Conservation (phyloP, 768 basidiomycete species). For the Lactifluus hygrophoroides region DNA sequence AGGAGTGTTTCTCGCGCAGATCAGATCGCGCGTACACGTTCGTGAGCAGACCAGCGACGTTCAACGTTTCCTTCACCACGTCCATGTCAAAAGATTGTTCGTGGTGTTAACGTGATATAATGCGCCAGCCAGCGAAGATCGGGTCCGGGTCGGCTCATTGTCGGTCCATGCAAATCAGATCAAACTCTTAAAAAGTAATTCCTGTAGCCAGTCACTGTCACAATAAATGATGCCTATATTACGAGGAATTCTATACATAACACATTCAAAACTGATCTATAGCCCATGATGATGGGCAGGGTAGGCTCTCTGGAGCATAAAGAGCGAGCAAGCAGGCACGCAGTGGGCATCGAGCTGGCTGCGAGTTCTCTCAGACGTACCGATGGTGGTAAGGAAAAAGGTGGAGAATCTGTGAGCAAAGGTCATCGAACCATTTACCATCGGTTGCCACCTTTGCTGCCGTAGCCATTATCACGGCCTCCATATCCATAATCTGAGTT, state of each 20-base stretch:
- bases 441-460: slow-evolving; percentile 25
- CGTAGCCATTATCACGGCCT: slow-evolving; percentile 36
- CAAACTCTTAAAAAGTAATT: no score
- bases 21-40: slow-evolving; percentile 24
- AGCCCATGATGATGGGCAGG: slow-evolving; percentile 3
- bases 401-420: neutral
- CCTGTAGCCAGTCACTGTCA: neutral
- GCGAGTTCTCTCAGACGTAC: neutral
- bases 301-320: neutral
- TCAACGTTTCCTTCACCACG: slow-evolving; percentile 22
- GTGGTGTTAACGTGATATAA: no score
- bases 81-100: neutral
- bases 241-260: slow-evolving; percentile 11
- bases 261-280: slow-evolving; percentile 12
- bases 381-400: neutral
- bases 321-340: neutral
- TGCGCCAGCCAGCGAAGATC: no score
- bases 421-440: slow-evolving; percentile 23
- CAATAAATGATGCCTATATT: slow-evolving; percentile 7
- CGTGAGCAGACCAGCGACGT: slow-evolving; percentile 26
- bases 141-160: neutral
- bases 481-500: slow-evolving; percentile 37
- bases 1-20: neutral
- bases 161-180: no score
- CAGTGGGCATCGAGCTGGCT: neutral